These are phyloP conservation scores for Colletotrichum phormii DNA, from an alignment of 2,329 filamentous ascomycete genomes.

Conservation along the genomic window DNA sequence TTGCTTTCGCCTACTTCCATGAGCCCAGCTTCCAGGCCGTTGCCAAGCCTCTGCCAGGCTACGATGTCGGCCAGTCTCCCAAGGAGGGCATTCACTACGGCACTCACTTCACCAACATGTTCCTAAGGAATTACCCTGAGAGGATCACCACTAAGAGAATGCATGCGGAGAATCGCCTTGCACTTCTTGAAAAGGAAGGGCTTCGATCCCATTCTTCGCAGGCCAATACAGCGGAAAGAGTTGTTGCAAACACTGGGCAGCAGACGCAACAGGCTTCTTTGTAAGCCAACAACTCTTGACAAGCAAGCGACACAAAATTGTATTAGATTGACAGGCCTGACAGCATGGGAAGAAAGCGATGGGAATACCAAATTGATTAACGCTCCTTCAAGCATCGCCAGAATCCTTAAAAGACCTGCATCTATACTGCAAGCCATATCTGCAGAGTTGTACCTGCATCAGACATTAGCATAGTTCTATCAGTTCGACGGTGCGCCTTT, in stretches of 20 bases:
- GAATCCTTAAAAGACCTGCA: no score
- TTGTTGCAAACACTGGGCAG: not conserved
- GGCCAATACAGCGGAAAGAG: not conserved
- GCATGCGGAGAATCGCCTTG: slow-evolving; percentile 46
- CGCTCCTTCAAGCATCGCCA: not conserved
- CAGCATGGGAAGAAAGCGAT: not conserved
- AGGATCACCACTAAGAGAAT: slow-evolving; percentile 56
- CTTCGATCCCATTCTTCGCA: slow-evolving; percentile 41
- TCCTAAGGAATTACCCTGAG: slow-evolving; percentile 60
- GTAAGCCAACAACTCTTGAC: not conserved
- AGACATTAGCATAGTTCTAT: no score
- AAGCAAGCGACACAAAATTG: not conserved
- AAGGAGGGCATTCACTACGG: slow-evolving; percentile 60
- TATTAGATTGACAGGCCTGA: not conserved
- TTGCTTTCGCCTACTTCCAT: slow-evolving; percentile 63
- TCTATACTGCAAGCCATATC: no score
- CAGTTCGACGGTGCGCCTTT: no score
- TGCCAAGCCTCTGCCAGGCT: slow-evolving; percentile 54
- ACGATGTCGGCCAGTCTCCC: slow-evolving; percentile 45
- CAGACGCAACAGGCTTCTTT: not conserved
- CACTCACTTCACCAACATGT: slow-evolving; percentile 65
- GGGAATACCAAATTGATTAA: slow-evolving; percentile 6
- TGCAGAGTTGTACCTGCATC: no score
- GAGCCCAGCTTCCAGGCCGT: slow-evolving; percentile 61
- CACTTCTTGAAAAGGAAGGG: slow-evolving; percentile 40